Evolutionary conservation across 805 yeast genomes (phyloP).

Genomic region (Hanseniaspora valbyensis): DNA sequence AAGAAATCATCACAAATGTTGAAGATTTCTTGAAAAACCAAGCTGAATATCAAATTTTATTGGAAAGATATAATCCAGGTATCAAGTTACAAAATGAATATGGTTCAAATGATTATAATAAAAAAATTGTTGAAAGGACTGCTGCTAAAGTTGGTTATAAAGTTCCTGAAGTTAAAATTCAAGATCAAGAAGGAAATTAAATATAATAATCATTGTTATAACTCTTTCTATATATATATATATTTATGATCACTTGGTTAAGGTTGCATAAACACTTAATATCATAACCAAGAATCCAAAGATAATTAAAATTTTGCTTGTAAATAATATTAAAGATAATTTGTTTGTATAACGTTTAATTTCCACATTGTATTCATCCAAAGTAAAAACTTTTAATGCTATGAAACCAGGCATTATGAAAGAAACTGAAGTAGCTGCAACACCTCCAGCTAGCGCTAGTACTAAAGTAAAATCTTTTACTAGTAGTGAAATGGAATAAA

Average conservation of each 20-base stretch:
- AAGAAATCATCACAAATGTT: conserved; percentile 28
- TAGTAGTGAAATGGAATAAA: conserved; percentile 54
- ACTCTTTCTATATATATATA: not conserved
- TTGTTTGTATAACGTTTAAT: conserved; percentile 19
- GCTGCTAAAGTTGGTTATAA: conserved; percentile 85
- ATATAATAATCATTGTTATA: not conserved
- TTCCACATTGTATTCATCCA: conserved; percentile 23
- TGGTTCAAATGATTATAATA: conserved; percentile 14
- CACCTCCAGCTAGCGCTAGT: conserved; percentile 79
- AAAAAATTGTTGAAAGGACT: conserved; percentile 62
- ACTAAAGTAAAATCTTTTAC: conserved; percentile 70
- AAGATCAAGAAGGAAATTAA: not conserved
- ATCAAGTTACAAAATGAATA: conserved; percentile 54
- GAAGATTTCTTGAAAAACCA: conserved; percentile 58
- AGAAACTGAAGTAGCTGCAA: conserved; percentile 86
- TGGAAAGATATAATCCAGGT: conserved; percentile 83
- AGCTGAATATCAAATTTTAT: conserved; percentile 60
- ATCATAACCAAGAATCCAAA: conserved; percentile 69
- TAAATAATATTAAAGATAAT: conserved; percentile 20
- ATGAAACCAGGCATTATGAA: conserved; percentile 83
- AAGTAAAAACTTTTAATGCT: conserved; percentile 56
- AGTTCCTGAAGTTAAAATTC: conserved; percentile 33
- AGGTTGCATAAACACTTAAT: conserved; percentile 43
- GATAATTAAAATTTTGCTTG: conserved; percentile 43
- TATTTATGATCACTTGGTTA: conserved; percentile 16